Base-by-base conservation (phyloP, 306 rosid genomes). In the Vigna unguiculata region DNA sequence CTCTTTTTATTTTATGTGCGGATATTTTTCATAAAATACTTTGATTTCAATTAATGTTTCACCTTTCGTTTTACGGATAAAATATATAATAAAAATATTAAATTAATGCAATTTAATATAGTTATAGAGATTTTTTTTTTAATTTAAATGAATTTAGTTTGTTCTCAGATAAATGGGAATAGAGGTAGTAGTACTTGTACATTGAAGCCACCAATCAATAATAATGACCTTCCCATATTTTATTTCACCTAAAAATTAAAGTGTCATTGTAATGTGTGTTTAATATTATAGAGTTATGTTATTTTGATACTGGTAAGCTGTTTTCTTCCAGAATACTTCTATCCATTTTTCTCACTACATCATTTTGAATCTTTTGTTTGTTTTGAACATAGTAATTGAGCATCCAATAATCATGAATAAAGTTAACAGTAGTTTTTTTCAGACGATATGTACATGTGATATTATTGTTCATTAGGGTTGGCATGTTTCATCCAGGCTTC, bases 391-490 rank as follows among this genome's bases (percentile, higher is more conserved):
- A 47, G 32, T 2, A 17, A 30, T 59, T 30, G 21, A 14, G 20
- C 41, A 9, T 30, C 43, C 41, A 59, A 6, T 15, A 28, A 58
- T 24, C 15, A 59, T 7, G 45, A 60, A 30, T 13, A 30, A 32
- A 30, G 40, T 57, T 57, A 22, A 22, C 14, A 11, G n/a, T 30
- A 30, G 21, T 60, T 7, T 32, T 32, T 60, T 61, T 61, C 46
- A 8, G 68, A 15, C 43, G 15, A 21, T 43, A 48, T 25, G n/a
- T 20, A 30, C 14, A 45, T 48, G n/a, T 32, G 77, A 54, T 54
- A 15, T 59, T 54, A 15, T 59, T 60, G n/a, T 19, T 43, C 14
- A 43, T 43, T 75, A 48, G 61, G 45, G 54, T 61, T 60, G 17
- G 12, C 15, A 21, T 14, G 22, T 28, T 70, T 12, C 12, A n/a